These are phyloP conservation scores for Corchorus olitorius DNA, from an alignment of 345 rosid species.

Conservation along the genomic window DNA sequence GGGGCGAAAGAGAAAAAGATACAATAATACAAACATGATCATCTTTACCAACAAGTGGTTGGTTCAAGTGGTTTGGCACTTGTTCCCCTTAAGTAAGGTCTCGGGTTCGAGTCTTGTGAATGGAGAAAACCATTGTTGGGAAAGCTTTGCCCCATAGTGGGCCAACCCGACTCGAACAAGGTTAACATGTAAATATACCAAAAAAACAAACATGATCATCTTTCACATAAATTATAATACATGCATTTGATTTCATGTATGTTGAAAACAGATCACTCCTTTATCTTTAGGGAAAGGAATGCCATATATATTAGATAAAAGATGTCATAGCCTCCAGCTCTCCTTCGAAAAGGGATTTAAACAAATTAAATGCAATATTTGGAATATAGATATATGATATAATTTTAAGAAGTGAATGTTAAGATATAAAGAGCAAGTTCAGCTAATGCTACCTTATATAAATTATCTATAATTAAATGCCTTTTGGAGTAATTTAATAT, in stretches of 20 bases:
- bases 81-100: too few relatives aligned
- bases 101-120: too few relatives aligned
- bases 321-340: neutral
- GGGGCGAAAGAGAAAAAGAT: neutral
- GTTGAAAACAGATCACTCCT: neutral
- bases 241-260: neutral
- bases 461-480: too few relatives aligned
- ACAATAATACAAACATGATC: neutral
- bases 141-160: too few relatives aligned
- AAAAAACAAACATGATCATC: too few relatives aligned
- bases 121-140: too few relatives aligned
- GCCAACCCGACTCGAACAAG: too few relatives aligned
- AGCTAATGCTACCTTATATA: conserved; percentile 1
- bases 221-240: neutral
- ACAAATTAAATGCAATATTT: neutral
- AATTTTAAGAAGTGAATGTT: conserved; percentile 12
- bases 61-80: too few relatives aligned
- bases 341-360: neutral
- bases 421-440: conserved; percentile 17
- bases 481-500: too few relatives aligned
- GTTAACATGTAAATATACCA: too few relatives aligned
- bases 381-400: conserved; percentile 6
- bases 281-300: too few relatives aligned
- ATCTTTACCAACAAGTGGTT: too few relatives aligned
- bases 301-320: neutral